Evolutionary conservation across 345 rosid species (phyloP).

Genomic region (Eucalyptus coolabah): DNA sequence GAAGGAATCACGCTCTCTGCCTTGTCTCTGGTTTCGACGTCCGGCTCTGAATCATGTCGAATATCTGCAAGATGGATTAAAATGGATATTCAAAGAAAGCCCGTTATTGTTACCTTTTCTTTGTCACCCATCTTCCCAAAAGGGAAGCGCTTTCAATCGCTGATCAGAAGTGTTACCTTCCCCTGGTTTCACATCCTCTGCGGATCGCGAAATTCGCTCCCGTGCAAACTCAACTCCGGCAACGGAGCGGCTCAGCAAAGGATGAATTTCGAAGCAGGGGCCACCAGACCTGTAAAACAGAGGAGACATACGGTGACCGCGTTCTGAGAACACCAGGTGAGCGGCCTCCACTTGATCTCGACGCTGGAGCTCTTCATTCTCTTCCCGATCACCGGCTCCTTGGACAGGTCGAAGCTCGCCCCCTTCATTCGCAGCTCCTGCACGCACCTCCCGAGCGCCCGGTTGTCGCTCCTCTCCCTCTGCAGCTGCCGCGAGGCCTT

Average conservation of each 20-base stretch:
- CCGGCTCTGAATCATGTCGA: background rate
- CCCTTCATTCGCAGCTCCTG: conserved; percentile 97
- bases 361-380: conserved; percentile 95
- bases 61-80: background rate
- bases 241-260: conserved; percentile 18
- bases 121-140: background rate
- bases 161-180: background rate
- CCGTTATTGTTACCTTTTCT: background rate
- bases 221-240: background rate
- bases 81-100: background rate
- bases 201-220: background rate
- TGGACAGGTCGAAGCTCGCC: conserved; percentile 71
- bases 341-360: conserved; percentile 89
- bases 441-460: conserved; percentile 62
- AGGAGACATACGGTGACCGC: conserved; percentile 48
- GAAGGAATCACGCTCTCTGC: background rate
- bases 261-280: conserved; percentile 54
- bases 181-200: background rate
- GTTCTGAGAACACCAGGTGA: conserved; percentile 72
- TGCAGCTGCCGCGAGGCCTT: conserved; percentile 58
- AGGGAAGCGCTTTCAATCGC: background rate
- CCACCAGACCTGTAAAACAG: conserved; percentile 50
- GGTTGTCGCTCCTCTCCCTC: conserved; percentile 54
- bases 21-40: background rate
- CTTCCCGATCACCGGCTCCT: conserved; percentile 70